Percentiles rank a stretch among this genome's conserved stretches.
phyloP scores from a whole-genome alignment of 768 basidiomycete species.

The Lactarius tabidus region DNA sequence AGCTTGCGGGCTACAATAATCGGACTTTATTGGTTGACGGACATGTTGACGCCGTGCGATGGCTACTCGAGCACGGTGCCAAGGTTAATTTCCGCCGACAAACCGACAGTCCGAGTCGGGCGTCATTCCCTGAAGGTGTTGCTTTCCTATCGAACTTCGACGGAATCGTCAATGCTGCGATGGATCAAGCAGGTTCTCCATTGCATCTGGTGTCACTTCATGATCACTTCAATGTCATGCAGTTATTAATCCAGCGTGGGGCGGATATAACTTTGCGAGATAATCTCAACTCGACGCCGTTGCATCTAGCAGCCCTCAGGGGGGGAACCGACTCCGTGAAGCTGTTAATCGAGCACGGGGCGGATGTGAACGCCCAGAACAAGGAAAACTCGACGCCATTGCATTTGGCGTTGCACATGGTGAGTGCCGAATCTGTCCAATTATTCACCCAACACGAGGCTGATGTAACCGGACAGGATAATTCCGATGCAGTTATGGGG shows the following conservation, averaged over 20 bases:
- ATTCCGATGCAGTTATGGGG: too few species aligned
- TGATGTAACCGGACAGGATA: not conserved
- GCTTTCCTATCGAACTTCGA: too few species aligned
- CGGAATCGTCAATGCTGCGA: too few species aligned
- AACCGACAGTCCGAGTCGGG: too few species aligned
- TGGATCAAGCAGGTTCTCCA: too few species aligned
- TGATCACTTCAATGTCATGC: not conserved
- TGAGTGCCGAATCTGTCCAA: not conserved
- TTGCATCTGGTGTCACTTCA: too few species aligned
- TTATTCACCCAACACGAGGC: not conserved
- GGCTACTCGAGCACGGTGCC: not conserved
- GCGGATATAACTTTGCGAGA: not conserved
- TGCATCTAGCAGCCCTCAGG: not conserved
- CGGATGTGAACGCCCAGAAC: not conserved
- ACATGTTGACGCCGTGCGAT: not conserved
- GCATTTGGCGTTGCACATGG: not conserved
- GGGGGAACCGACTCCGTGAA: not conserved
- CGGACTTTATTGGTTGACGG: not conserved
- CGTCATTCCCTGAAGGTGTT: not conserved
- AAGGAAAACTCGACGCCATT: not conserved
- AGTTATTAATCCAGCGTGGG: not conserved
- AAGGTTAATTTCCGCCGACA: too few species aligned
- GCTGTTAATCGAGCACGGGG: not conserved
- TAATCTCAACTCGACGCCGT: not conserved
- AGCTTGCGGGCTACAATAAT: not conserved